phyloP scores from a whole-genome alignment of 805 yeast species.

The Monosporozyma servazzii region DNA sequence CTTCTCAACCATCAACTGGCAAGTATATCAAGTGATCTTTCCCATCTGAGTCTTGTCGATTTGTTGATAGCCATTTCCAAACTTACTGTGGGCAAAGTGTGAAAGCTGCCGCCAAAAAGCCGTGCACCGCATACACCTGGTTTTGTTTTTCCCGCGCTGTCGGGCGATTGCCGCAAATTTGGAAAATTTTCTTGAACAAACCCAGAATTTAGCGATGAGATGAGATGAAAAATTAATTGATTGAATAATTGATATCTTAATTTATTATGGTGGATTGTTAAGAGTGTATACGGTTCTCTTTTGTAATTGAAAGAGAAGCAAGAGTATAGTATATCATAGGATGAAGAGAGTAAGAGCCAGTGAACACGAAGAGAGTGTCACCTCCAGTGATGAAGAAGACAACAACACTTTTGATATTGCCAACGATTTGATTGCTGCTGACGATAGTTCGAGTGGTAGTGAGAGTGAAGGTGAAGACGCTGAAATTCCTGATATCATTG shows the following conservation, averaged over 20 bases:
- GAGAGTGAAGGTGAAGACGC: conserved; percentile 21
- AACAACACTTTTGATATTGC: conserved; percentile 47
- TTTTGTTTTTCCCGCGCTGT: background rate
- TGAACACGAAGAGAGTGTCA: background rate
- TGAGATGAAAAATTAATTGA: conserved; percentile 2
- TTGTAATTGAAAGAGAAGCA: background rate
- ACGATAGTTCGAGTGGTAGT: conserved; percentile 32
- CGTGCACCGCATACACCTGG: background rate
- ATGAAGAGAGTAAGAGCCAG: background rate
- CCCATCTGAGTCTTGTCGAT: background rate
- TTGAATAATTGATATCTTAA: background rate
- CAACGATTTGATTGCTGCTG: conserved; percentile 39
- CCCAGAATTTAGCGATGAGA: conserved; percentile 8
- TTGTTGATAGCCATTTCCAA: background rate
- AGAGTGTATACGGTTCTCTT: too few species aligned
- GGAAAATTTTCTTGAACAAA: background rate
- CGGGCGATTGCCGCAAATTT: background rate
- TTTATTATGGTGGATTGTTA: too few species aligned
- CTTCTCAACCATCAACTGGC: background rate
- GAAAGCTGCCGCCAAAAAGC: background rate
- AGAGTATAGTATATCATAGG: background rate
- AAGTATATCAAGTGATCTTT: background rate
- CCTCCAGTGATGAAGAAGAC: conserved; percentile 13
- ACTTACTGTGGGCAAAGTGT: background rate
- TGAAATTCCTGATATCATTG: conserved; percentile 23